Conservation (phyloP, 2,329 filamentous ascomycete genomes). For the Cladosporium sp. region DNA sequence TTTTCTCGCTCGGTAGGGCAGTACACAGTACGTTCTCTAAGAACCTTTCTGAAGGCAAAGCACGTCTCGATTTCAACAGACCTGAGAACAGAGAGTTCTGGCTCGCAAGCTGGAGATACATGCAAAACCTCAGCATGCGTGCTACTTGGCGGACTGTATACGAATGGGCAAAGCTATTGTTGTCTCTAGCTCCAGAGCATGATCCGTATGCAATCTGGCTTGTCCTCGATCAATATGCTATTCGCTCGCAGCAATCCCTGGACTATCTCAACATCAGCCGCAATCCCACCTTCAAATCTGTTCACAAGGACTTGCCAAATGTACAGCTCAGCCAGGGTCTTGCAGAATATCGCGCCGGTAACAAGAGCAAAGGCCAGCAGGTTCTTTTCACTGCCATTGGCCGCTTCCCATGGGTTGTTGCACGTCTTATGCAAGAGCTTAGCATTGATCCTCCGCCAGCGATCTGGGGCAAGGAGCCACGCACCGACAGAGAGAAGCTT, state of each 20-base stretch:
- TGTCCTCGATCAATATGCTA: constrained; percentile 75
- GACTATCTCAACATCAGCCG: constrained; percentile 70
- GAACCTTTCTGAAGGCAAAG: constrained; percentile 71
- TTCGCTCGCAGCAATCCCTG: constrained; percentile 72
- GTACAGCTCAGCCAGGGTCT: constrained; percentile 72
- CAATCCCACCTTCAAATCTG: constrained; percentile 43
- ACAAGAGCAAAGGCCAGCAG: constrained; percentile 61
- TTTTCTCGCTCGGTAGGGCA: constrained; percentile 90
- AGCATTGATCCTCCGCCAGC: constrained; percentile 71
- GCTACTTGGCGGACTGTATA: constrained; percentile 92
- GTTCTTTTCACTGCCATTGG: constrained; percentile 66
- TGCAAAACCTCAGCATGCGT: constrained; percentile 78
- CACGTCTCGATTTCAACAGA: constrained; percentile 72
- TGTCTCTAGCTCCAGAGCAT: constrained; percentile 64
- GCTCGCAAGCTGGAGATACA: constrained; percentile 84
- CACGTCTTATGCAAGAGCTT: constrained; percentile 72
- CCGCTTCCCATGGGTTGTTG: constrained; percentile 78
- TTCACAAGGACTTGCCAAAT: constrained; percentile 59
- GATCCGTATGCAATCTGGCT: constrained; percentile 84
- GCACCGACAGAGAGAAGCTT: constrained; percentile 62
- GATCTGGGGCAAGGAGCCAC: constrained; percentile 75
- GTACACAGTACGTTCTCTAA: constrained; percentile 77
- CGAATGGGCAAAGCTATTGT: constrained; percentile 85
- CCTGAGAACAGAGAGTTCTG: constrained; percentile 91
- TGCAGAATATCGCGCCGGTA: constrained; percentile 68